Conservation (phyloP, 1,284 basidiomycete species). For the Tausonia pullulans region DNA sequence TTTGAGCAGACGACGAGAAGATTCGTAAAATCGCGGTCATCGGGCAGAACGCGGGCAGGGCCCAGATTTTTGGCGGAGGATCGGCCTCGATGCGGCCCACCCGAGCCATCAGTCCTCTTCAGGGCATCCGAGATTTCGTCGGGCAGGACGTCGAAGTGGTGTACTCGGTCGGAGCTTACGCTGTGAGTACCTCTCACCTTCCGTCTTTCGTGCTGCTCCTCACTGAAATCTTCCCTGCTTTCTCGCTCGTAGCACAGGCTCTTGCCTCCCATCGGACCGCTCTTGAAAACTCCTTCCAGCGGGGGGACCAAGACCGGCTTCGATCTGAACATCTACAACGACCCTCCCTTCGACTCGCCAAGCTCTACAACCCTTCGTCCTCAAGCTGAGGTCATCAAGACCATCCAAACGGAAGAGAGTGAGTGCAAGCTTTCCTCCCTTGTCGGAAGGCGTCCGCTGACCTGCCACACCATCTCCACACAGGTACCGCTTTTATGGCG, state of each 20-base stretch:
- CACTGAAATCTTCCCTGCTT: neutral
- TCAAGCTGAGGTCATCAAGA: neutral
- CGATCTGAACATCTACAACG: too few species aligned
- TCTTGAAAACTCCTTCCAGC: neutral
- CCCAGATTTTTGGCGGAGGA: slow-evolving; percentile 60
- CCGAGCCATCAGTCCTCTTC: slow-evolving; percentile 58
- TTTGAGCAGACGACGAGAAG: slow-evolving; percentile 13
- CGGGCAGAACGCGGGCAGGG: slow-evolving; percentile 60
- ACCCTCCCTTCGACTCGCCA: too few species aligned
- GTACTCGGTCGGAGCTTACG: neutral
- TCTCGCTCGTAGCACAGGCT: neutral
- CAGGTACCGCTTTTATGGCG: neutral
- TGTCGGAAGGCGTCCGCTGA: too few species aligned
- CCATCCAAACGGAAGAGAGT: neutral
- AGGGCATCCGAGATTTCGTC: slow-evolving; percentile 46
- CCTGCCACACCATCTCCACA: neutral
- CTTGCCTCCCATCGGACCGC: neutral
- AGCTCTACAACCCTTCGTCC: too few species aligned
- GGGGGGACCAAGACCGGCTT: too few species aligned
- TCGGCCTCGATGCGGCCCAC: slow-evolving; percentile 60
- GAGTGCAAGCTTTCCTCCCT: neutral
- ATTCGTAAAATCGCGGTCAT: slow-evolving; percentile 61
- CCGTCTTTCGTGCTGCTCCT: neutral
- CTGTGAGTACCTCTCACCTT: neutral
- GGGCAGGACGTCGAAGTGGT: slow-evolving; percentile 40